Base-by-base conservation (phyloP, 108 stramenopile genomes). In the Bacterosira constricta region DNA sequence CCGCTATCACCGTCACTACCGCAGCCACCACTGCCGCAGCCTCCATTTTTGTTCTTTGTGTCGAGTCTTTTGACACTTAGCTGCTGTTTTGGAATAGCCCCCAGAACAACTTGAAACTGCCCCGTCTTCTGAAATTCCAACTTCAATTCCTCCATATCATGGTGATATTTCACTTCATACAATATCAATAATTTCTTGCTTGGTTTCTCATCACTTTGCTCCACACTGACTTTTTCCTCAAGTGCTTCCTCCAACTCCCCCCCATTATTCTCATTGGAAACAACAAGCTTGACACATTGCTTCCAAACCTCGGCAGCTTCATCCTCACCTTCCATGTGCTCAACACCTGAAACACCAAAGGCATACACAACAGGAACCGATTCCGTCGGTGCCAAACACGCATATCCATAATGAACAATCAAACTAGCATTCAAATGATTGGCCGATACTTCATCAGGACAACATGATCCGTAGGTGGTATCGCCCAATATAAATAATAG, bases 371-470 rank as follows among this genome's bases (percentile, higher is more conserved):
- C 90, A 27, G 88, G 91, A 35, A 84, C 51, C 31, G 49, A 58
- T 17, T 76, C 83, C 37, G 79, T 82, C 5, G 90, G 69, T 9
- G 64, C 68, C 57, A 96, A 69, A 80, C 94, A 97, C 10, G 95
- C 86, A 81, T 97, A 85, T 37, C 97, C 98, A 82, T 88, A 97
- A 75, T 98, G 96, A 6, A 97, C 81, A 36, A 98, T 69, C 10
- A 95, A 75, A 67, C 94, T 84, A 20, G 98, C 98, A 57, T 95
- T 81, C 25, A 97, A 84, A 79, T 98, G 98, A 53, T 88, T 73
- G 4, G 96, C 96, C 3, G 93, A 89, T 4, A 98, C 91, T 69
- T 95, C 93, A 70, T 98, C 98, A 15, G 97, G 96, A 83, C 96
- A 97, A 71, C 96, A 97, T 21, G 88, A 80, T 50, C 84, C 94